Evolutionary conservation across 768 basidiomycete species (phyloP), one percentile per base, ranked within the genome.

Genomic region (Fibroporia radiculosa): DNA sequence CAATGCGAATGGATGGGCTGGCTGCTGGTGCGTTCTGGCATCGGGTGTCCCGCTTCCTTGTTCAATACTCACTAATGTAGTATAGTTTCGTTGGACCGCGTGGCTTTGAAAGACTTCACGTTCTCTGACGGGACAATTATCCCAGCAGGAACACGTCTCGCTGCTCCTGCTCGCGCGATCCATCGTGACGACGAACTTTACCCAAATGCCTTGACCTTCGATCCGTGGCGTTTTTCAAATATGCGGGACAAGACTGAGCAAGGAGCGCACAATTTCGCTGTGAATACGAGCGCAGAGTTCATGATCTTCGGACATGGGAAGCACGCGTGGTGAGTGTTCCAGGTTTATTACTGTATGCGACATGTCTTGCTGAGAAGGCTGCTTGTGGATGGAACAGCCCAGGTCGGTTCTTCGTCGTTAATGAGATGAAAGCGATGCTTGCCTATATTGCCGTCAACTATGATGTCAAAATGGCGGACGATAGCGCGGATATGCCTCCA

Each of bases 111-210:
- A 42, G 67, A 69, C 32, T 67, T 66, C 52, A 68, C 63, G 1
- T 66, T 76, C 44, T 70, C 69, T 3, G 64, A 74, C 53, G 72
- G 71, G 3, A 66, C 64, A 1, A 48, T 53, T 28, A 50, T 75
- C 14, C 71, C 71, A 3, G 54, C 56, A 28, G 70, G 68, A 3
- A 63, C 66, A 1, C 53, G 60, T 20, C 43, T 74, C 6, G 50
- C 57, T 10, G 52, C 64, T 1, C 51, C 69, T 0, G 28, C 51
- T 12, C 47, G 46, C n/a, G 54, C 57, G 4, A 59, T 58, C 27
- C 71, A 74, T 40, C 33, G 14, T 16, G 55, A 58, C 38, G 49
- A 59, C 42, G 45, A 41, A 8, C 42, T 62, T 26, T 72, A 70
- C 50, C 18, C 50, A 0, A 53, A 69, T 40, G 53, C 71, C 0